Conservation (phyloP, 805 yeast species). For the Sugiyamaella valdiviana region DNA sequence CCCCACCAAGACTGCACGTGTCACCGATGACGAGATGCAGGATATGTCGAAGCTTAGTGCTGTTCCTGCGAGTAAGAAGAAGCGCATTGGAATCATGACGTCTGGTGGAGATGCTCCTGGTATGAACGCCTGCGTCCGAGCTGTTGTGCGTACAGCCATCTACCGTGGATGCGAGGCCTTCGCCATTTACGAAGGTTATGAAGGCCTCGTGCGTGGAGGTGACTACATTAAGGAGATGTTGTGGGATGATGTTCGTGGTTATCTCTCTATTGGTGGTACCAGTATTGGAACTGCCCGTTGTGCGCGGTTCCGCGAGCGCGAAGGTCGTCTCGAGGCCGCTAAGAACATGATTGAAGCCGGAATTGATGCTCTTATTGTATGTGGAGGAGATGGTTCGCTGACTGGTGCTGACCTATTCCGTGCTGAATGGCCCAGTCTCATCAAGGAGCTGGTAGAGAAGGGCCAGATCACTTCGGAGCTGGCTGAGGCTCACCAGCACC, state of each 20-base stretch:
- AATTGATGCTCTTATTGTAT: conserved; percentile 89
- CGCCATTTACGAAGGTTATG: conserved; percentile 91
- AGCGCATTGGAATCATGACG: conserved; percentile 90
- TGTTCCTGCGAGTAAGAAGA: conserved; percentile 26
- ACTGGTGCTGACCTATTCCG: conserved; percentile 97
- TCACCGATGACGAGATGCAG: neutral
- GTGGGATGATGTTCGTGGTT: conserved; percentile 96
- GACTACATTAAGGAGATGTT: conserved; percentile 65
- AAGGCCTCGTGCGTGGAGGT: conserved; percentile 88
- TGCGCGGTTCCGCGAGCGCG: conserved; percentile 73
- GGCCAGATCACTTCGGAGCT: conserved; percentile 54
- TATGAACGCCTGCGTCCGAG: conserved; percentile 94
- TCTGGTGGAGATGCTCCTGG: conserved; percentile 99
- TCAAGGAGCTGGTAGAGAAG: conserved; percentile 58
- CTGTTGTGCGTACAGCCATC: conserved; percentile 90
- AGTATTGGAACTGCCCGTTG: conserved; percentile 95
- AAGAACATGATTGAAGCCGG: conserved; percentile 79
- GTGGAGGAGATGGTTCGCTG: conserved; percentile 98
- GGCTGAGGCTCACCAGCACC: conserved; percentile 55
- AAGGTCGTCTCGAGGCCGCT: conserved; percentile 79
- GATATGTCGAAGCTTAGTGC: neutral
- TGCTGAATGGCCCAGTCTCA: conserved; percentile 86
- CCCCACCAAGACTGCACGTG: neutral
- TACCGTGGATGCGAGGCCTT: conserved; percentile 81
- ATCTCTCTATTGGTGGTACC: conserved; percentile 90